Conservation (phyloP, 2,329 filamentous ascomycete genomes). For the Nemania diffusa region DNA sequence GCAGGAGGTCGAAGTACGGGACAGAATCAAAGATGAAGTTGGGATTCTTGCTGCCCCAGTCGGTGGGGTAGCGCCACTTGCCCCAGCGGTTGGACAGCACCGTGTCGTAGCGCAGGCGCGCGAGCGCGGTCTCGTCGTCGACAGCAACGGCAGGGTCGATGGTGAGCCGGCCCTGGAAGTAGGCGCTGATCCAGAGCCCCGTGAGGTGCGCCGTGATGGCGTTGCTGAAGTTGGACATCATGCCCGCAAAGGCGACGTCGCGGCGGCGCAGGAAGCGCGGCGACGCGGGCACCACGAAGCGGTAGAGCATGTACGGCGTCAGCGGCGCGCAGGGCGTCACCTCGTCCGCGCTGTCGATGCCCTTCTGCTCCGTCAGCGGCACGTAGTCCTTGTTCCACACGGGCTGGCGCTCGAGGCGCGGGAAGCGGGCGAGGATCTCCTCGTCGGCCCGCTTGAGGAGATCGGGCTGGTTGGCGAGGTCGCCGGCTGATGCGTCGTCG, state of each 20-base stretch:
- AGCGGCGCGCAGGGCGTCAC: constrained; percentile 39
- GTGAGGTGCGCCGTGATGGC: constrained; percentile 57
- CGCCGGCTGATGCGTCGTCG: constrained; percentile 43
- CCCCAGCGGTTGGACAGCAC: constrained; percentile 75
- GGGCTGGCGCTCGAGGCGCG: constrained; percentile 58
- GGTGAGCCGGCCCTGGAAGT: constrained; percentile 57
- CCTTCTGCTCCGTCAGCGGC: constrained; percentile 58
- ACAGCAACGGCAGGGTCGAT: constrained; percentile 17
- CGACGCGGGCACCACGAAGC: constrained; percentile 58
- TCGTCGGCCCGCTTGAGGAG: constrained; percentile 57
- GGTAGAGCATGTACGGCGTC: constrained; percentile 56
- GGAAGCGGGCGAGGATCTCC: constrained; percentile 62
- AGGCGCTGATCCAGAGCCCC: constrained; percentile 67
- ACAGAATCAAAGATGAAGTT: constrained; percentile 82
- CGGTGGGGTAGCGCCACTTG: constrained; percentile 73
- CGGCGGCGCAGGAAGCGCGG: constrained; percentile 50
- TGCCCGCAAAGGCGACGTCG: constrained; percentile 60
- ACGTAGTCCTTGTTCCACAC: constrained; percentile 52
- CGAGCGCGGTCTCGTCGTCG: constrained; percentile 37
- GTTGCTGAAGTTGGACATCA: constrained; percentile 58
- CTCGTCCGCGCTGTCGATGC: constrained; percentile 48
- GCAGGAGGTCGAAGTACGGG: constrained; percentile 76
- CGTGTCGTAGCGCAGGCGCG: constrained; percentile 61
- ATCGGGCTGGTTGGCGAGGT: constrained; percentile 52
- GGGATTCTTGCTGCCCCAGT: constrained; percentile 69